Conservation (phyloP, 768 basidiomycete species). For the Cyclocybe cylindracea region DNA sequence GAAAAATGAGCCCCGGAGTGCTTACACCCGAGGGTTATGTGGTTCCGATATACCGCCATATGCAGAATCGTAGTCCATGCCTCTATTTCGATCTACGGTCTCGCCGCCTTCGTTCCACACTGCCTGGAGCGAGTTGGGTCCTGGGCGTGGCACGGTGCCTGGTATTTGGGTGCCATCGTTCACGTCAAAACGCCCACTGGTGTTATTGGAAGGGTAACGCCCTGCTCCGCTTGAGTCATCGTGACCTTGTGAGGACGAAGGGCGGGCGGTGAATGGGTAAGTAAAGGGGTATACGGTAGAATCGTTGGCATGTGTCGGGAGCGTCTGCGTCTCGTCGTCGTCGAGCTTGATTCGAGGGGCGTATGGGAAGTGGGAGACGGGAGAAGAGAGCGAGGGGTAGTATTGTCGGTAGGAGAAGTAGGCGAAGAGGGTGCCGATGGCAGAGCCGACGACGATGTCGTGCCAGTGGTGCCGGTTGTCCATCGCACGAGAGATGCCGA, state of each 20-base stretch:
- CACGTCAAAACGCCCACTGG: constrained; percentile 15
- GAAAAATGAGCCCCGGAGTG: too few species aligned
- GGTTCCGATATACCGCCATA: too few species aligned
- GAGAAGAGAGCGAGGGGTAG: constrained; percentile 66
- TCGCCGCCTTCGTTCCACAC: constrained; percentile 35
- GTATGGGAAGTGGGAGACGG: constrained; percentile 66
- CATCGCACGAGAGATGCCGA: constrained; percentile 88
- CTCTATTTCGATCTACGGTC: not conserved
- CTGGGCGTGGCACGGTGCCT: constrained; percentile 25
- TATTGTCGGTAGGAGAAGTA: constrained; percentile 85
- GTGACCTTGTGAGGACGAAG: not conserved
- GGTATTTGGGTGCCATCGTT: constrained; percentile 16
- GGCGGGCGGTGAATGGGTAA: not conserved
- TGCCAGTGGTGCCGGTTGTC: constrained; percentile 94
- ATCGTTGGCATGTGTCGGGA: constrained; percentile 35
- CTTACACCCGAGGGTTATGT: too few species aligned
- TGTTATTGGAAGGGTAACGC: constrained; percentile 5
- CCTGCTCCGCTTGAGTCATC: not conserved
- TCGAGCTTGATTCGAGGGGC: constrained; percentile 62
- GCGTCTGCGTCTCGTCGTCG: constrained; percentile 33
- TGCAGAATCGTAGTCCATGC: too few species aligned
- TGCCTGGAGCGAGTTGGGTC: constrained; percentile 26
- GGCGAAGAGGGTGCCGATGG: constrained; percentile 71
- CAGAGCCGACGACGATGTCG: constrained; percentile 80
- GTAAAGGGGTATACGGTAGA: not conserved